phyloP scores from a whole-genome alignment of 345 rosid genomes.

The Citrus australasica region DNA sequence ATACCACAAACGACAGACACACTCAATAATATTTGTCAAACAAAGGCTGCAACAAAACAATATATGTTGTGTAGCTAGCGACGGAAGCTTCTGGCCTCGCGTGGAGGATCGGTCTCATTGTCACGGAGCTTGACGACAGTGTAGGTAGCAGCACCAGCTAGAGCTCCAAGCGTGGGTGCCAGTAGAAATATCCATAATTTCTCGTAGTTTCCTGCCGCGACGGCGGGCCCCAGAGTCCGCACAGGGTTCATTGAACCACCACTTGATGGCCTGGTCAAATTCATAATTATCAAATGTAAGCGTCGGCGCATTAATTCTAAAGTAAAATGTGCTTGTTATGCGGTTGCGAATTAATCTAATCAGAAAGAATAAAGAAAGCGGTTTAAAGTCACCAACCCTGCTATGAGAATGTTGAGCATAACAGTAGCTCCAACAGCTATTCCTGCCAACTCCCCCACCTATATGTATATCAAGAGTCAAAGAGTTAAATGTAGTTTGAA shows the following conservation, averaged over 20 bases:
- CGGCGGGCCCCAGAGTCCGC: constrained; percentile 87
- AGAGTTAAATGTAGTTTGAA: background rate
- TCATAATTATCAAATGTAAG: background rate
- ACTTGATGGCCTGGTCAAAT: constrained; percentile 59
- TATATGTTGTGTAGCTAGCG: constrained; percentile 24
- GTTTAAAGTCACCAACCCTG: constrained; percentile 48
- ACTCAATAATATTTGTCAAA: background rate
- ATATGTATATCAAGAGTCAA: background rate
- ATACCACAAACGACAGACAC: background rate
- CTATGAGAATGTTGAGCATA: constrained; percentile 88
- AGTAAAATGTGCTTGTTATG: no score
- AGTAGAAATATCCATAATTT: constrained; percentile 74
- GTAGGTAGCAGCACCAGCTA: constrained; percentile 75
- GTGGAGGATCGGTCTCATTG: constrained; percentile 55
- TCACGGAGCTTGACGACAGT: constrained; percentile 75
- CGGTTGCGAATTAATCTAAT: no score
- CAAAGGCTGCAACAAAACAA: background rate
- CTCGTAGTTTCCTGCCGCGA: constrained; percentile 84
- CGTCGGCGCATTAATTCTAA: no score
- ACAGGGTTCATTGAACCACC: constrained; percentile 90
- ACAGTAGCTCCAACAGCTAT: constrained; percentile 99
- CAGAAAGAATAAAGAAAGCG: no score
- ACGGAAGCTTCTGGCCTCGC: constrained; percentile 80
- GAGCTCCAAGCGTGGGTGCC: constrained; percentile 88
- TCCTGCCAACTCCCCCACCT: constrained; percentile 98